Base-by-base conservation (phyloP, 305 asterid species). In the Nicotiana rustica region DNA sequence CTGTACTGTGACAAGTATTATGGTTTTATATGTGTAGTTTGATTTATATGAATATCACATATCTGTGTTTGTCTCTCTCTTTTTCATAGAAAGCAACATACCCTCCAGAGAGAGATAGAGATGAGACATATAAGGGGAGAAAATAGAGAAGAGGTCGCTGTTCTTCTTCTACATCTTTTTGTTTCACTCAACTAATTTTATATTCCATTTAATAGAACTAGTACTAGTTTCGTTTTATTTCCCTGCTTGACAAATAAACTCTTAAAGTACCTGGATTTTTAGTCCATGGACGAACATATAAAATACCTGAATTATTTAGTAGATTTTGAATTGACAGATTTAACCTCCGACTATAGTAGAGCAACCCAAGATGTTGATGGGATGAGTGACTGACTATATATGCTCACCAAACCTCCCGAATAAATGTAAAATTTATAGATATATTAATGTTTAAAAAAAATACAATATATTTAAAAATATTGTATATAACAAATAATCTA, bases 91-190 rank as follows among this genome's bases (percentile, higher is more conserved):
- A 13, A 57, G 36, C 47, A 31, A 38, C 56, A 21, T 67, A 38
- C 67, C 77, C 55, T 65, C 5, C 29, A 70, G 59, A 12, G 47
- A 78, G 29, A 33, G 10, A 78, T 35, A 14, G 62, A 62, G 52
- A 44, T 44, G 52, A 62, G 52, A 41, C 33, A 79, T 33, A 81
- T 33, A 81, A 71, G 77, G 76, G 85, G 59, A 55, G 49, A 84
- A 73, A 68, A 76, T 31, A 83, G 83, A 85, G 90, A 92, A 90
- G 85, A 85, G 83, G 94, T 94, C 95, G 92, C 90, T 89, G 81
- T 91, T 88, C 79, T 73, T 82, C 86, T 86, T 79, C 88, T 80
- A 82, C 85, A 82, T 80, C 89, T 44, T 85, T 69, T 67, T 67
- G 15, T 86, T 85, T 83, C 49, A 85, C 84, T 84, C 86, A 86